Conservation (phyloP, 257 asterid species). For the Marsdenia floribunda region DNA sequence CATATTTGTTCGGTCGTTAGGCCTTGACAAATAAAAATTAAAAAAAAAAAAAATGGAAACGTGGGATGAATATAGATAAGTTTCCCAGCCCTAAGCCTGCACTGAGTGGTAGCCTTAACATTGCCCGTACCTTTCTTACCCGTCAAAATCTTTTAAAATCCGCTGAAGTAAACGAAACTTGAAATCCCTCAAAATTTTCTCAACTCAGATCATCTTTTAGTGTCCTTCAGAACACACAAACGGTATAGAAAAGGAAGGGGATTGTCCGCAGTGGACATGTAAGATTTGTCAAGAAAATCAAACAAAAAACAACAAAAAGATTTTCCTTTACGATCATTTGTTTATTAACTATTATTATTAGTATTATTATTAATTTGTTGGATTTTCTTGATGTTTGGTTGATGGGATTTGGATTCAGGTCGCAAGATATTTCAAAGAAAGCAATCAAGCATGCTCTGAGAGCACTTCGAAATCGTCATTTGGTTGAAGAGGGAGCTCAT, state of each 20-base stretch:
- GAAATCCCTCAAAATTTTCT: not conserved
- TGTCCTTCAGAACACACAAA: not conserved
- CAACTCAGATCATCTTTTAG: not conserved
- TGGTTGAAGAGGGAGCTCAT: slow-evolving; percentile 90
- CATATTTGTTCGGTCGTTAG: too few species aligned
- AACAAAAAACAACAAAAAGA: not conserved
- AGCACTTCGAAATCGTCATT: slow-evolving; percentile 79
- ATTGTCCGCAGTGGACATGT: not conserved
- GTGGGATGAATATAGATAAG: not conserved
- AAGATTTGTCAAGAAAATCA: not conserved
- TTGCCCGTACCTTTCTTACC: not conserved
- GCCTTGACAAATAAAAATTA: too few species aligned
- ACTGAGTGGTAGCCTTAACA: not conserved
- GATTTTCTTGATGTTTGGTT: not conserved
- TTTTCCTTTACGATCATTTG: too few species aligned
- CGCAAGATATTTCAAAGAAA: slow-evolving; percentile 41
- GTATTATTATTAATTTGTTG: not conserved
- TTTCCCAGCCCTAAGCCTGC: not conserved
- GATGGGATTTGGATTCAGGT: slow-evolving; percentile 35
- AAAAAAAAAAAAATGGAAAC: not conserved
- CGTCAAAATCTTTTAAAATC: not conserved
- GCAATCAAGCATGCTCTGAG: slow-evolving; percentile 72
- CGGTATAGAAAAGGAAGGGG: not conserved
- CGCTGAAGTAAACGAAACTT: not conserved
- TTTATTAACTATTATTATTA: too few species aligned